Evolutionary conservation across 768 basidiomycete species (phyloP).

Genomic region (Lentinula guzmanii): DNA sequence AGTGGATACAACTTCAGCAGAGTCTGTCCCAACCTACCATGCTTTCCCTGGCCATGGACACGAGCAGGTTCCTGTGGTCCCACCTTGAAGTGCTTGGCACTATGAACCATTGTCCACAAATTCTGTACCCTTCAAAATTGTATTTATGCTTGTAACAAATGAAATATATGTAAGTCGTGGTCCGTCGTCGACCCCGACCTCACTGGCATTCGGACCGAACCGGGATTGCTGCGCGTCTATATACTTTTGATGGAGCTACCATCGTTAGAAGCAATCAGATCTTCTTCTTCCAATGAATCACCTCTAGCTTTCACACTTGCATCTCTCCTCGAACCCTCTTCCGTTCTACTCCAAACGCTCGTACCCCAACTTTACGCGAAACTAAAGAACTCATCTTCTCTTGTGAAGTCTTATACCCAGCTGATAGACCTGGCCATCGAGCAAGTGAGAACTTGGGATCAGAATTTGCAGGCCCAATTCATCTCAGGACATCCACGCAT

Average conservation of each 20-base stretch:
- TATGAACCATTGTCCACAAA: neutral
- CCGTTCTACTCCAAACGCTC: constrained; percentile 44
- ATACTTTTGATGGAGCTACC: neutral
- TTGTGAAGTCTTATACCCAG: constrained; percentile 36
- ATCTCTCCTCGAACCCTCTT: constrained; percentile 60
- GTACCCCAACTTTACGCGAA: constrained; percentile 42
- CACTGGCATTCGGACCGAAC: neutral
- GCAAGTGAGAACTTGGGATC: constrained; percentile 48
- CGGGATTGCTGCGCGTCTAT: neutral
- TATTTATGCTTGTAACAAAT: neutral
- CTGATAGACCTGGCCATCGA: constrained; percentile 51
- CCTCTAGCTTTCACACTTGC: constrained; percentile 21
- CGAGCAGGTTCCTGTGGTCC: neutral
- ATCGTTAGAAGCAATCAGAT: neutral
- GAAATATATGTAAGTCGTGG: neutral
- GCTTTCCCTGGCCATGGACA: neutral
- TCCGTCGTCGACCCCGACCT: neutral
- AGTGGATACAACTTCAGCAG: neutral
- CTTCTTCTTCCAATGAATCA: neutral
- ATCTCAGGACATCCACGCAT: constrained; percentile 86
- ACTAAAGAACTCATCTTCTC: constrained; percentile 15
- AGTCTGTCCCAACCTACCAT: neutral
- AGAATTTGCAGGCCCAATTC: constrained; percentile 50
- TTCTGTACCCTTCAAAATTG: neutral
- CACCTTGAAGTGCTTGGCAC: neutral